These are phyloP conservation scores for Lactarius indigo DNA, from an alignment of 768 basidiomycete species.

Conservation along the genomic window DNA sequence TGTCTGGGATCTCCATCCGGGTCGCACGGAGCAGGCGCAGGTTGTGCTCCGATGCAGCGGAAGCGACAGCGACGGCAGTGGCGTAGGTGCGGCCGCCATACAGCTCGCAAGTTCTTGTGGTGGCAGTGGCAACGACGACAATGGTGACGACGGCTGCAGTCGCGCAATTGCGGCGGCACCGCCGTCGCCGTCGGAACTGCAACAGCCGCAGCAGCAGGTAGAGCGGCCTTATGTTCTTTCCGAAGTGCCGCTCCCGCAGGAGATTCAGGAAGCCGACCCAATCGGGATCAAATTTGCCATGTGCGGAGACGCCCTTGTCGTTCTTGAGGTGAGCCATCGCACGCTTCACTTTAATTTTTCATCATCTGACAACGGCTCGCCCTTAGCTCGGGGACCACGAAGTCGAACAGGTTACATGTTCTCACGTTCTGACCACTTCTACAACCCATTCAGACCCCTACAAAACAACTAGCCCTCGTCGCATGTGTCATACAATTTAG, in stretches of 20 bases:
- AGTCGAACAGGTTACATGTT: not conserved
- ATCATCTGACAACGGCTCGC: not conserved
- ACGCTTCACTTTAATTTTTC: not conserved
- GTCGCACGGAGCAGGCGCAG: not conserved
- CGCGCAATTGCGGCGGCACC: not conserved
- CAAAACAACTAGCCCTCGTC: not conserved
- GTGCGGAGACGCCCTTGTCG: slow-evolving; percentile 8
- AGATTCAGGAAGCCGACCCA: slow-evolving; percentile 7
- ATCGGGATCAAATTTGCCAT: slow-evolving; percentile 4
- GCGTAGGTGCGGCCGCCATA: not conserved
- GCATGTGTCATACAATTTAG: not conserved
- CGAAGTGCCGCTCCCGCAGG: not conserved
- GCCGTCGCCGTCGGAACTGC: not conserved
- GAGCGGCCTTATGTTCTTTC: not conserved
- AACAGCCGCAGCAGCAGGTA: not conserved
- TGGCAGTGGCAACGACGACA: not conserved
- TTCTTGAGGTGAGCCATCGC: not conserved
- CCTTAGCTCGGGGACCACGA: slow-evolving; percentile 1
- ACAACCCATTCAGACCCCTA: not conserved
- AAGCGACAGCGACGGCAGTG: not conserved
- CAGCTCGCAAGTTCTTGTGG: not conserved
- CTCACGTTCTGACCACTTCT: not conserved
- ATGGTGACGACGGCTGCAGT: not conserved
- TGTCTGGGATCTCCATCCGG: not conserved
- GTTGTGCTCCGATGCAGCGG: not conserved